Conservation (phyloP, 75 land plant species). For the Sequoia sempervirens region DNA sequence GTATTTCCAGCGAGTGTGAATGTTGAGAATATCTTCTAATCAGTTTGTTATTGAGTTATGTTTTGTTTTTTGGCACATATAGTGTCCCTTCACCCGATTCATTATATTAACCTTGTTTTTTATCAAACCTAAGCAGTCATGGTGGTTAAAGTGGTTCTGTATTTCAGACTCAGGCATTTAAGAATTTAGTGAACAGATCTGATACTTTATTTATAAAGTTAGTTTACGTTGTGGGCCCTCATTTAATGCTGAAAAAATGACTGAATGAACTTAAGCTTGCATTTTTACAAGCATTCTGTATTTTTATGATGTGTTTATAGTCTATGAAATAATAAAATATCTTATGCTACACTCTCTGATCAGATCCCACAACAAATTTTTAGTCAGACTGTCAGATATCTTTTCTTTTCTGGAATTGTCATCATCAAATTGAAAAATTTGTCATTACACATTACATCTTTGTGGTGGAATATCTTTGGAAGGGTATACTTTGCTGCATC, state of each 20-base stretch:
- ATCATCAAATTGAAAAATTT: neutral
- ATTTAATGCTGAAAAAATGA: neutral
- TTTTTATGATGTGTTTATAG: neutral
- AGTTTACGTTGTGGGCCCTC: neutral
- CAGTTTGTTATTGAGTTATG: no score
- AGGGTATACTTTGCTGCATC: neutral
- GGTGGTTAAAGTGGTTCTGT: no score
- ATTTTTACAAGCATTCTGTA: neutral
- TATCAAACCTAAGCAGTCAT: no score
- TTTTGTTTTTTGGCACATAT: no score
- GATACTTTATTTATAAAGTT: neutral
- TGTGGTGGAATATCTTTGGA: neutral
- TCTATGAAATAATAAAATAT: neutral
- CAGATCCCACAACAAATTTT: neutral
- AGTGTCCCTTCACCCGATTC: no score
- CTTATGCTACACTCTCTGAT: neutral
- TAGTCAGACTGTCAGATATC: neutral
- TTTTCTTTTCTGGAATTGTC: neutral
- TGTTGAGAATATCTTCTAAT: no score
- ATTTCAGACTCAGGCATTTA: no score
- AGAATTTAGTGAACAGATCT: neutral
- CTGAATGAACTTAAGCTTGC: neutral
- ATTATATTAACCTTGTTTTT: no score
- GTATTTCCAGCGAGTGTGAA: no score
- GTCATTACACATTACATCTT: neutral